Base-by-base conservation (phyloP, 2,329 filamentous ascomycete genomes). In the Ascocoryne sarcoides region DNA sequence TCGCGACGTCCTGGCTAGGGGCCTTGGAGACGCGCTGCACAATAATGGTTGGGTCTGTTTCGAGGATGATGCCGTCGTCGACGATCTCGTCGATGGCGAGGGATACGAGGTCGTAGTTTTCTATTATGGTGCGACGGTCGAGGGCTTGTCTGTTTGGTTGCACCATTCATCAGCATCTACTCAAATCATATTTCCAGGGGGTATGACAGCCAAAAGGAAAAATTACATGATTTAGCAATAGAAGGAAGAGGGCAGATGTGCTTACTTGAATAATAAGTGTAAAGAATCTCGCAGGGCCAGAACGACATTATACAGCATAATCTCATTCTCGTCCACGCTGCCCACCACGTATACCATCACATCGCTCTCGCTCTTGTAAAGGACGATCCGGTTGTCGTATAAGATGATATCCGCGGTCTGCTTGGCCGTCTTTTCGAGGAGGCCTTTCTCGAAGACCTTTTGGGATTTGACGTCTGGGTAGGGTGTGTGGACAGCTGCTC, bases 321-420 rank as follows among this genome's bases (percentile, higher is more conserved):
- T 84, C 68, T 98, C 92, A 64, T 96, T 98, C 74, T 98, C 92
- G 39, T 95, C 87, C 39, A 85, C 75, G 40, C 82, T 79, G 50
- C 90, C 90, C 9, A 98, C 85, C 18, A 96, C 84, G 62, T 96
- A 96, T 33, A 85, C 77, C 83, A 95, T 95, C 42, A 96, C 84
- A 63, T 98, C 92, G 54, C 85, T 88, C 70, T 98, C 92, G 69
- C 84, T 84, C 78, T 98, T 98, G 73, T 95, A 98, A 38, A 96
- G 82, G 40, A 96, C 87, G 46, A 98, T 83, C 57, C 87, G 79
- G 68, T 93, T 93, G 67, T 98, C 92, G 67, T 95, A 96, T 41
- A 98, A 78, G 54, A 98, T 93, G 56, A 98, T 92, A 67, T 96
- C 92, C 55, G 84, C 87, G 10, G 79, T 89, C 68, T 93, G 87